These are phyloP conservation scores for Aspergillus funiculosus DNA, from an alignment of 495 filamentous ascomycete species.

Conservation along the genomic window DNA sequence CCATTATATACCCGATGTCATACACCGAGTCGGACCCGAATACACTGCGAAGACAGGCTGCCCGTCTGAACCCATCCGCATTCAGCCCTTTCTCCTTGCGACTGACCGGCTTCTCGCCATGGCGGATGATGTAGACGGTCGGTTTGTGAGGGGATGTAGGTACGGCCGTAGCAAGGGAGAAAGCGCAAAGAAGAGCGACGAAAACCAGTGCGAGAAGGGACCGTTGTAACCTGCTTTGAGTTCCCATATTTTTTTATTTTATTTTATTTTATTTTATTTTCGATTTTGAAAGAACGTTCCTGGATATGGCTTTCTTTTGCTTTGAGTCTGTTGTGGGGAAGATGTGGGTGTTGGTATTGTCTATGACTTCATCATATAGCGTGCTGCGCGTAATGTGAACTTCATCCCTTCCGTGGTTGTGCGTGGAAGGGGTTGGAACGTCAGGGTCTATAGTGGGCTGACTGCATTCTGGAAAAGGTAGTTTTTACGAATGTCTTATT, in stretches of 20 bases:
- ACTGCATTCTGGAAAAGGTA: too few relatives aligned
- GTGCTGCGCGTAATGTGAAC: neutral
- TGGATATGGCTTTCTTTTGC: too few relatives aligned
- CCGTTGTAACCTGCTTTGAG: neutral
- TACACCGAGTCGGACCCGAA: constrained; percentile 41
- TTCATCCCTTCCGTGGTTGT: too few relatives aligned
- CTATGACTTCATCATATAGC: neutral
- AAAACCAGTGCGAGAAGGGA: neutral
- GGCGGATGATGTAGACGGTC: constrained; percentile 48
- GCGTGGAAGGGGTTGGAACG: too few relatives aligned
- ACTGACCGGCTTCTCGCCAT: constrained; percentile 47
- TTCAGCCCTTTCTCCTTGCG: constrained; percentile 35
- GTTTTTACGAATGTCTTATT: too few relatives aligned
- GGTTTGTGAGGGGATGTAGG: constrained; percentile 2
- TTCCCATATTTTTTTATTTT: neutral
- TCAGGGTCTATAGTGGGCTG: too few relatives aligned
- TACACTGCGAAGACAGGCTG: constrained; percentile 40
- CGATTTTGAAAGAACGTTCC: too few relatives aligned
- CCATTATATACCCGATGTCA: constrained; percentile 45
- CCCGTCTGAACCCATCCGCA: constrained; percentile 36
- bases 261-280: neutral
- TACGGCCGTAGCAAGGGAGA: too few relatives aligned
- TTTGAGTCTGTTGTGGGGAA: too few relatives aligned
- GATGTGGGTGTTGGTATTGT: too few relatives aligned
- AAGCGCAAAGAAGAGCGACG: neutral